Evolutionary conservation across 805 yeast genomes (phyloP).

Genomic region (Diddensiella santjacobensis): DNA sequence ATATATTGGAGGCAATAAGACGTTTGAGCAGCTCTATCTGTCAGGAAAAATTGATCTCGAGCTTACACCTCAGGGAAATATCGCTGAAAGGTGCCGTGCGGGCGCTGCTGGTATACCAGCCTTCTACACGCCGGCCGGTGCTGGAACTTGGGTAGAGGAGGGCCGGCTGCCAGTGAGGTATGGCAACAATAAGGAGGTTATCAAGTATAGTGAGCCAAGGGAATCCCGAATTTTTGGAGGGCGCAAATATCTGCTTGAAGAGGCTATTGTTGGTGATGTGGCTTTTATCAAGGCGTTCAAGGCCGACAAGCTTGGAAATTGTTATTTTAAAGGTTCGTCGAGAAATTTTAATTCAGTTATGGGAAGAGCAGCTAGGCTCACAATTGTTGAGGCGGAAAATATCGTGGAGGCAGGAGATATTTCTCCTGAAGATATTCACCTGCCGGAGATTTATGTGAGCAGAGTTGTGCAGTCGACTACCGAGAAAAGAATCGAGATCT

Average conservation of each 20-base stretch:
- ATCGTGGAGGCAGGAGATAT: constrained; percentile 45
- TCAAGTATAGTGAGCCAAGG: constrained; percentile 35
- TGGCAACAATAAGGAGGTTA: constrained; percentile 34
- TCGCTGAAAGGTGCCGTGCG: constrained; percentile 44
- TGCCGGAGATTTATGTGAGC: constrained; percentile 41
- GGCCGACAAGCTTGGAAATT: constrained; percentile 46
- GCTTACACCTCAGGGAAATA: constrained; percentile 43
- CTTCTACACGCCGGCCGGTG: constrained; percentile 44
- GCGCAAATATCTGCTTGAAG: constrained; percentile 37
- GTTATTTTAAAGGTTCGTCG: constrained; percentile 44
- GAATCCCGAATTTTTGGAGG: constrained; percentile 40
- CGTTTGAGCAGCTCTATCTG: constrained; percentile 39
- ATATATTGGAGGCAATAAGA: constrained; percentile 41
- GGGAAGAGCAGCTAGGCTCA: constrained; percentile 40
- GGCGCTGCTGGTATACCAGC: constrained; percentile 47
- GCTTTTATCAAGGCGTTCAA: constrained; percentile 47
- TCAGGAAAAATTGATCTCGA: constrained; percentile 41
- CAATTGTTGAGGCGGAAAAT: constrained; percentile 45
- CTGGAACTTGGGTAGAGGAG: constrained; percentile 43
- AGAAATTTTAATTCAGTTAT: constrained; percentile 42
- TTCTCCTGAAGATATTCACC: constrained; percentile 41
- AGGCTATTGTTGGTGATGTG: constrained; percentile 43
- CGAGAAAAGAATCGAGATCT: constrained; percentile 39
- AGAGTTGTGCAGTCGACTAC: constrained; percentile 38
- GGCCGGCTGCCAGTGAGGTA: constrained; percentile 43